Conservation (phyloP, 805 yeast species). For the Lipomyces kockii region DNA sequence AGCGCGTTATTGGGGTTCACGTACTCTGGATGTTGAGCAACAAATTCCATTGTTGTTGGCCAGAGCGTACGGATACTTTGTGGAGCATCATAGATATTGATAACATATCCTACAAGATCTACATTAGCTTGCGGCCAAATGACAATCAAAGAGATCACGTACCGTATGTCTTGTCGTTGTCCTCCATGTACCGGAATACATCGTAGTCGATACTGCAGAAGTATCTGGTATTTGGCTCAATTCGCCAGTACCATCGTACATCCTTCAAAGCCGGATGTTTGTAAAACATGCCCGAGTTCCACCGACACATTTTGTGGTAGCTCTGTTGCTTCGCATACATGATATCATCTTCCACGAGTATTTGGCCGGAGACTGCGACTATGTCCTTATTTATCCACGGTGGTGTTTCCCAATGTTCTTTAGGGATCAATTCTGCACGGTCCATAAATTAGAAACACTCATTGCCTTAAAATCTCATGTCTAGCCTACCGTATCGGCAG, state of each 20-base stretch:
- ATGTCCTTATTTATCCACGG: slow-evolving; percentile 54
- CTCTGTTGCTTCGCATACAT: slow-evolving; percentile 66
- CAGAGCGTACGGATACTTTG: slow-evolving; percentile 66
- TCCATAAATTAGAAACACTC: neutral
- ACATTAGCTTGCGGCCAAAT: slow-evolving; percentile 46
- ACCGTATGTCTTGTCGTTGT: slow-evolving; percentile 71
- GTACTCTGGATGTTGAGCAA: slow-evolving; percentile 61
- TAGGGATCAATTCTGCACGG: slow-evolving; percentile 48
- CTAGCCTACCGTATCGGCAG: slow-evolving; percentile 53
- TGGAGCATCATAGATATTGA: slow-evolving; percentile 71
- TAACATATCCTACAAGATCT: slow-evolving; percentile 54
- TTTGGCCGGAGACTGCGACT: slow-evolving; percentile 51
- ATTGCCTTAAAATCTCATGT: neutral
- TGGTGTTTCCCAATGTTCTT: slow-evolving; percentile 67
- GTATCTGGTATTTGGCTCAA: slow-evolving; percentile 74
- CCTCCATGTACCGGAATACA: slow-evolving; percentile 50
- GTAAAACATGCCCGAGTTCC: slow-evolving; percentile 68
- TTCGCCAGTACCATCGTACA: slow-evolving; percentile 76
- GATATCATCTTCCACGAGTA: slow-evolving; percentile 49
- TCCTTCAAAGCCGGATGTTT: slow-evolving; percentile 65
- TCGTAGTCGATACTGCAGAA: slow-evolving; percentile 75
- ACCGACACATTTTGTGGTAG: slow-evolving; percentile 86
- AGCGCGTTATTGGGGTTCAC: slow-evolving; percentile 64
- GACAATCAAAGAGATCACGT: slow-evolving; percentile 63
- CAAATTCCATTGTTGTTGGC: slow-evolving; percentile 68